Base-by-base conservation (phyloP, 257 asterid genomes). In the Capsicum chinense region DNA sequence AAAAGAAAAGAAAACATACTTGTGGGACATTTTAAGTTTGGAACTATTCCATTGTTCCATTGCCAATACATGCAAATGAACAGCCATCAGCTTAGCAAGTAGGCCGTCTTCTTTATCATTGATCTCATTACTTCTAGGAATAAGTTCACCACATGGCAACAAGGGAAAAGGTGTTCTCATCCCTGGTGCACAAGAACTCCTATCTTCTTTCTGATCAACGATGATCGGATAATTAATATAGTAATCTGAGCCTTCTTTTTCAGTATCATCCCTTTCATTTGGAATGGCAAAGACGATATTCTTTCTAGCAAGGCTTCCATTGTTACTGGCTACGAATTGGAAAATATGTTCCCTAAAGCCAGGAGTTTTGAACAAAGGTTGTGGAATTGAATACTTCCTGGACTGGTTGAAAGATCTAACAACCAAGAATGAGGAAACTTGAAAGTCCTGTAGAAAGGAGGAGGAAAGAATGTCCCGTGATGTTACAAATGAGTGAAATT, bases 11-110 rank as follows among this genome's bases (percentile, higher is more conserved):
- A 85, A 81, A 59, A 83, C 87, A 17, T 82, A 93, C 97, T 86
- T 83, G 86, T 89, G 92, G 84, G 94, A 92, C 86, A 81, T 76
- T 89, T 91, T 91, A 80, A 93, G 91, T 85, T 90, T 89, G 13
- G 92, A 87, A 26, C 92, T 85, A 56, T 93, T 93, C 97, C 97
- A 93, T 82, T 92, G 95, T 85, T 93, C 97, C 97, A 93, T 92
- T 21, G 97, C 97, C 66, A 92, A 90, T 85, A 93, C 88, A 87
- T 93, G 97, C 83, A 93, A 85, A 44, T 89, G 94, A 85, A 90
- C 86, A 6, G 95, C 97, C 85, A 92, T 93, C 90, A 93, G 86
- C 88, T 90, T 93, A 84, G 91, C 94, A 83, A 89, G 92, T 87
- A 90, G 83, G 84, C 81, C 86, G 58, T 89, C 94, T 83, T 88